Evolutionary conservation across 1,284 basidiomycete species (phyloP).

Genomic region (Rhodotorula mucilaginosa): DNA sequence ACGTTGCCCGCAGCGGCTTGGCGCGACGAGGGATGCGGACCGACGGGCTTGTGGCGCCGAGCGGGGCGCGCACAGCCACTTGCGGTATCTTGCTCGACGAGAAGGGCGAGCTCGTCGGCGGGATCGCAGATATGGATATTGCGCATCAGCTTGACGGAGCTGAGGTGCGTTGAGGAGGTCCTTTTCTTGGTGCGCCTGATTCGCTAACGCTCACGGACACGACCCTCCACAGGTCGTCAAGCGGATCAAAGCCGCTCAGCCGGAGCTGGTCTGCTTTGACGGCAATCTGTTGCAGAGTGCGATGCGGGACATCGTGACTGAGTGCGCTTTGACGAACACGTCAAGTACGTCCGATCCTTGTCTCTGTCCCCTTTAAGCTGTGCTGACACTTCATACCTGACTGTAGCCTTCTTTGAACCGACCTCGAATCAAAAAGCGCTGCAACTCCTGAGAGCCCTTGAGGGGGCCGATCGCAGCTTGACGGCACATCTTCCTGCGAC

Average conservation of each 20-base stretch:
- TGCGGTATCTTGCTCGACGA: slow-evolving; percentile 80
- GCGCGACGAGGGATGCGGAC: slow-evolving; percentile 70
- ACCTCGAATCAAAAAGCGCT: slow-evolving; percentile 79
- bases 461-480: slow-evolving; percentile 45
- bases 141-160: slow-evolving; percentile 57
- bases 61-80: slow-evolving; percentile 61
- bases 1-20: slow-evolving; percentile 68
- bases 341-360: no score
- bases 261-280: slow-evolving; percentile 72
- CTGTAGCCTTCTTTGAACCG: slow-evolving; percentile 61
- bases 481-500: slow-evolving; percentile 37
- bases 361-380: not conserved
- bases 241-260: slow-evolving; percentile 53
- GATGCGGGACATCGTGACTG: slow-evolving; percentile 57
- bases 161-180: slow-evolving; percentile 51
- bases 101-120: slow-evolving; percentile 69
- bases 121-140: slow-evolving; percentile 89
- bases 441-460: slow-evolving; percentile 65
- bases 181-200: slow-evolving; percentile 4
- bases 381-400: not conserved
- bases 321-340: slow-evolving; percentile 41
- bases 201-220: slow-evolving; percentile 9
- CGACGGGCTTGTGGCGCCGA: slow-evolving; percentile 65
- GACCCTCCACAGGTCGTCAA: slow-evolving; percentile 52
- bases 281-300: slow-evolving; percentile 67